Base-by-base conservation (phyloP, 1,284 basidiomycete species). In the Pholiota adiposa region DNA sequence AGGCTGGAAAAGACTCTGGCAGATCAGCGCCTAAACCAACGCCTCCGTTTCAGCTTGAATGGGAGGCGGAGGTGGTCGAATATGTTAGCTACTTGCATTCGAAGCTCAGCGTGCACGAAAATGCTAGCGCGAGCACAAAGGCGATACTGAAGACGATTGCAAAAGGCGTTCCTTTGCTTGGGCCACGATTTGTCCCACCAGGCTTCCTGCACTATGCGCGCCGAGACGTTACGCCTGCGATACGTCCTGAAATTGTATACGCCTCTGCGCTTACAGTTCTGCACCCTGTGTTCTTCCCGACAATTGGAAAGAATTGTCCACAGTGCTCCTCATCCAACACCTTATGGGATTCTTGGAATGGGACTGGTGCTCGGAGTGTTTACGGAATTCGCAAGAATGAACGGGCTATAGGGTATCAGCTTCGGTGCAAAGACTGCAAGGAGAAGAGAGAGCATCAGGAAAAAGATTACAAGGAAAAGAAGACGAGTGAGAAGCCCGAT, bases 21-120 rank as follows among this genome's bases (percentile, higher is more conserved):
- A 58, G 29, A 31, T n/a, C n/a, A n/a, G 29, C 4, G 29, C 29
- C 41, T 25, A 46, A 50, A 19, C 52, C 51, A 16, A 44, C 40
- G n/a, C 25, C 36, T 14, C 29, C 5, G 25, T n/a, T 21, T 7
- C 60, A 61, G 41, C 46, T 61, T 3, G 14, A 43, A 18, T 61
- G 55, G 55, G 60, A 61, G 46, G 56, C 60, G n/a, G 56, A 49
- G 5, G 46, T 61, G 16, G 33, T 61, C 12, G 51, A 56, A 56
- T 61, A 61, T 27, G 51, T 54, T 14, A 34, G 48, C 31, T 56
- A 48, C 33, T 14, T 61, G 7, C 36, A 61, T 38, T 21, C 51
- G 14, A 27, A 16, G 31, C 44, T 56, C 25, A 11, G 34, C 0
- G 33, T 61, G 4, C 56, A 61, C 21, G 51, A 44, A n/a, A 61